These are phyloP conservation scores for Pichia cactophila DNA, from an alignment of 1,139 yeast species.

Conservation along the genomic window DNA sequence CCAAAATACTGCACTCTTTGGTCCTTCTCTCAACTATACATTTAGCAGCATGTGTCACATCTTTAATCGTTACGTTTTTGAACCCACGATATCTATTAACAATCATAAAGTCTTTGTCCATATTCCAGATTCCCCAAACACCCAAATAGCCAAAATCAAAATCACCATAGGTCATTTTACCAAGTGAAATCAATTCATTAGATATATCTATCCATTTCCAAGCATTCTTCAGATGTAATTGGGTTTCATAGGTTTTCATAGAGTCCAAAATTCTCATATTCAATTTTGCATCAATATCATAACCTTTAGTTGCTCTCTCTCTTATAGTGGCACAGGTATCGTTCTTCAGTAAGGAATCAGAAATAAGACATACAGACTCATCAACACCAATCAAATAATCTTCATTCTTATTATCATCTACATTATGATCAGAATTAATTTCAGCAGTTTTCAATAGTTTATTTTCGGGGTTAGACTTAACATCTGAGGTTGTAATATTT, in stretches of 20 bases:
- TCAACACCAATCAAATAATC: slow-evolving; percentile 4
- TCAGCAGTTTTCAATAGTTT: neutral
- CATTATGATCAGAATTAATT: slow-evolving; percentile 9
- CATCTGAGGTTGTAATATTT: slow-evolving; percentile 20
- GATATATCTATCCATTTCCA: slow-evolving; percentile 90
- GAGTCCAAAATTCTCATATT: slow-evolving; percentile 58
- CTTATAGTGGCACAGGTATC: slow-evolving; percentile 65
- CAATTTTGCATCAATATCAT: slow-evolving; percentile 59
- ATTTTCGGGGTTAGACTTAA: neutral
- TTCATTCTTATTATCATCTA: neutral
- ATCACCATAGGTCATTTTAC: slow-evolving; percentile 58
- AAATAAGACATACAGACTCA: slow-evolving; percentile 10
- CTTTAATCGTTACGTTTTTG: slow-evolving; percentile 35
- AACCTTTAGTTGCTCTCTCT: slow-evolving; percentile 63
- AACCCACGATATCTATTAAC: slow-evolving; percentile 42
- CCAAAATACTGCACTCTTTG: slow-evolving; percentile 20
- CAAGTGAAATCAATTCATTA: slow-evolving; percentile 56
- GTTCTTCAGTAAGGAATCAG: slow-evolving; percentile 36
- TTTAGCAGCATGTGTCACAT: slow-evolving; percentile 31
- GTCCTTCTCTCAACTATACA: slow-evolving; percentile 26
- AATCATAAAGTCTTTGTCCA: slow-evolving; percentile 52
- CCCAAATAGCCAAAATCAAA: slow-evolving; percentile 85
- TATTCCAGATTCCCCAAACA: slow-evolving; percentile 85
- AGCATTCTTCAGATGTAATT: slow-evolving; percentile 58
- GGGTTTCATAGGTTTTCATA: slow-evolving; percentile 46